phyloP scores from a whole-genome alignment of 257 asterid genomes.

The Verbena officinalis region DNA sequence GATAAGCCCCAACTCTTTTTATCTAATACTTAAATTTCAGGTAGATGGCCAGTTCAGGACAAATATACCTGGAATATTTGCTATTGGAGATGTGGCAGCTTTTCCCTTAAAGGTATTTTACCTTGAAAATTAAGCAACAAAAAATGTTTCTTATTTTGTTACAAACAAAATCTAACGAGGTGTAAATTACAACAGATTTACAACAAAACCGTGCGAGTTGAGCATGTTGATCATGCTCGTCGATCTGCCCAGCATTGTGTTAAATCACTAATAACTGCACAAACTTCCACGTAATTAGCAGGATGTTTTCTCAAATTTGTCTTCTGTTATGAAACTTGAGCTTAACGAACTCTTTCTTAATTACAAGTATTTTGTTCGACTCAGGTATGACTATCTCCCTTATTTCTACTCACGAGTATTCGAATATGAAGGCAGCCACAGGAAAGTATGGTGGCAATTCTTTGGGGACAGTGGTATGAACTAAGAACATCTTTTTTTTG shows the following conservation, averaged over 20 bases:
- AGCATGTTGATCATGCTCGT: constrained; percentile 98
- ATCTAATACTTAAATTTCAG: constrained; percentile 45
- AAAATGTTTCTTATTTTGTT: neutral
- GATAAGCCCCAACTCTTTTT: neutral
- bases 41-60: constrained; percentile 94
- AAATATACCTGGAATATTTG: constrained; percentile 81
- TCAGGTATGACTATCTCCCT: constrained; percentile 93
- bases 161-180: constrained; percentile 23
- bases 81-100: constrained; percentile 96
- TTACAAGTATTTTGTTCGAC: constrained; percentile 9
- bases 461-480: constrained; percentile 86
- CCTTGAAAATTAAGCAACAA: constrained; percentile 20
- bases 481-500: neutral
- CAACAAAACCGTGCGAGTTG: constrained; percentile 83
- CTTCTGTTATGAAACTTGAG: constrained; percentile 21
- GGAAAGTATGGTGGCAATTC: constrained; percentile 99
- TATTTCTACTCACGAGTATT: constrained; percentile 93
- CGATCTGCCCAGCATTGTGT: constrained; percentile 92
- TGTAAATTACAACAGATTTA: constrained; percentile 58
- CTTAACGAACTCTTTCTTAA: constrained; percentile 14
- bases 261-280: constrained; percentile 75
- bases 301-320: constrained; percentile 19
- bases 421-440: constrained; percentile 90
- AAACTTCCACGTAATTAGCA: constrained; percentile 66
- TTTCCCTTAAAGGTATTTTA: constrained; percentile 82